Conservation (phyloP, 768 basidiomycete species). For the Mycena galopus region DNA sequence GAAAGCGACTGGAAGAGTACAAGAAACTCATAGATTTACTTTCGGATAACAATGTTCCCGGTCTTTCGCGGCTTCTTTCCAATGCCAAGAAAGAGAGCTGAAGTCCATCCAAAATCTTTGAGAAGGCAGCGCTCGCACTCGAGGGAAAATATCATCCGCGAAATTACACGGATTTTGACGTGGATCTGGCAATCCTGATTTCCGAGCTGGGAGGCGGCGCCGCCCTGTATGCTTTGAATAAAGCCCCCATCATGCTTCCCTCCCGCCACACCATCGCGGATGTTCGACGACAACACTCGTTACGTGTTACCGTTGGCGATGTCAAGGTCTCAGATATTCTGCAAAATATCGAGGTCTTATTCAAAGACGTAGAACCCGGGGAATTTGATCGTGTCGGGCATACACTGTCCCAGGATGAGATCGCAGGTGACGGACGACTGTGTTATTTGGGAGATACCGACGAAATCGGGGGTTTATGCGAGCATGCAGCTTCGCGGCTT, state of each 20-base stretch:
- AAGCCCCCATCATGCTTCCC: constrained; percentile 41
- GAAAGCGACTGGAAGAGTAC: not conserved
- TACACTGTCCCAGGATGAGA: constrained; percentile 44
- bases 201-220: constrained; percentile 47
- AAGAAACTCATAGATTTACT: not conserved
- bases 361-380: constrained; percentile 22
- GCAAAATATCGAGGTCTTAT: constrained; percentile 20
- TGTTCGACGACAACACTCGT: constrained; percentile 26
- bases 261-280: constrained; percentile 35
- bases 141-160: constrained; percentile 38
- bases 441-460: constrained; percentile 41
- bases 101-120: not conserved
- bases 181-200: constrained; percentile 41
- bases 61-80: not conserved
- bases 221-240: constrained; percentile 45
- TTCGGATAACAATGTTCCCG: not conserved
- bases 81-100: constrained; percentile 3
- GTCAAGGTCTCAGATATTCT: constrained; percentile 3
- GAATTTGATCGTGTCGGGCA: constrained; percentile 27
- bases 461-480: not conserved
- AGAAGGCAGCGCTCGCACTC: constrained; percentile 7
- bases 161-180: constrained; percentile 40
- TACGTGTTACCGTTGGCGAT: constrained; percentile 34
- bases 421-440: constrained; percentile 38
- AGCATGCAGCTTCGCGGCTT: not conserved